Evolutionary conservation across 73 alveolate genomes (phyloP).

Genomic region (Paramecium primaurelia): DNA sequence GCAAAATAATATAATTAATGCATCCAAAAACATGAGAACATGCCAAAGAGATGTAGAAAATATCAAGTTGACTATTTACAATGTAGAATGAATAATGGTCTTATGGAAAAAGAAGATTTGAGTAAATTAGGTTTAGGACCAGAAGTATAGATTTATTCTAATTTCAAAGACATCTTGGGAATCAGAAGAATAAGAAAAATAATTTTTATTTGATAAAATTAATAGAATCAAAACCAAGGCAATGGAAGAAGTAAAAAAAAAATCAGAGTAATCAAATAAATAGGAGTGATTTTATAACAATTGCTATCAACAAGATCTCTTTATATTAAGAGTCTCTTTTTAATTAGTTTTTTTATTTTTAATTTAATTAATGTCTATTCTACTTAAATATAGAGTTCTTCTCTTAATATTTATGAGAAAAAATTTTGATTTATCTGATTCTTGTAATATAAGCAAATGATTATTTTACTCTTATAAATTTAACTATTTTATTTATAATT

Average conservation of each 20-base stretch:
- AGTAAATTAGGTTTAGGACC: slow-evolving; percentile 80
- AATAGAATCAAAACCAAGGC: slow-evolving; percentile 49
- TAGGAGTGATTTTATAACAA: not conserved
- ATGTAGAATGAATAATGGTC: slow-evolving; percentile 87
- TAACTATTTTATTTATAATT: too few relatives aligned
- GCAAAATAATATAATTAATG: slow-evolving; percentile 80
- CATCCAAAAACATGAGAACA: slow-evolving; percentile 69
- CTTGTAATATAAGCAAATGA: not conserved
- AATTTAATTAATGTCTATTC: not conserved
- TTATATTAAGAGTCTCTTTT: not conserved
- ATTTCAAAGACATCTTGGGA: slow-evolving; percentile 56
- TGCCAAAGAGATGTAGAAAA: slow-evolving; percentile 89
- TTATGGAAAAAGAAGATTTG: slow-evolving; percentile 79
- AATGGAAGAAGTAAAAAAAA: not conserved
- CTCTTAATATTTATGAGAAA: not conserved
- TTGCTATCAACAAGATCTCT: not conserved
- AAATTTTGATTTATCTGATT: not conserved
- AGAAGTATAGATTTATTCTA: slow-evolving; percentile 36
- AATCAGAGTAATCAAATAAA: not conserved
- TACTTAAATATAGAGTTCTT: not conserved
- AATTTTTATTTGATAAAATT: slow-evolving; percentile 52
- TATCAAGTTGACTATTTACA: slow-evolving; percentile 77
- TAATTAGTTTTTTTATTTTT: not conserved
- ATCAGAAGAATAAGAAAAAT: slow-evolving; percentile 53
- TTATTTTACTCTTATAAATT: not conserved